Conservation (phyloP, 1,284 basidiomycete species). For the Ganoderma lucidum region DNA sequence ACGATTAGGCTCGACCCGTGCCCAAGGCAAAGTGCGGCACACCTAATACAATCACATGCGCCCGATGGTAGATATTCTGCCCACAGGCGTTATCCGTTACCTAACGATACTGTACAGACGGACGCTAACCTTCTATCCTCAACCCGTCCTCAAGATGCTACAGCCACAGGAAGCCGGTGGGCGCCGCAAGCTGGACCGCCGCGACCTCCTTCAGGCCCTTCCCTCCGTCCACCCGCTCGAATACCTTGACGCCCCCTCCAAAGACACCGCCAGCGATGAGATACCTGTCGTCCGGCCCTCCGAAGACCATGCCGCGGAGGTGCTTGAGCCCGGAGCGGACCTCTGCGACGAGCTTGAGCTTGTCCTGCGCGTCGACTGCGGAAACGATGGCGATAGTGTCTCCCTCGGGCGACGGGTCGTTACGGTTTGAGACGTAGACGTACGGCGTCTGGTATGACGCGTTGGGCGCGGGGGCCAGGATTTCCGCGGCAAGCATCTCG, state of each 20-base stretch:
- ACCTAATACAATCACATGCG: slow-evolving; percentile 3
- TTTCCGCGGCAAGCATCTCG: slow-evolving; percentile 47
- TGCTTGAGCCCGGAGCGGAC: slow-evolving; percentile 47
- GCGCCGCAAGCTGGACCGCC: slow-evolving; percentile 38
- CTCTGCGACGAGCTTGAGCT: slow-evolving; percentile 42
- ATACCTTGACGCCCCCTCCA: slow-evolving; percentile 45
- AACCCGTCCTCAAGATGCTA: slow-evolving; percentile 18
- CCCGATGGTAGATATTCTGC: neutral
- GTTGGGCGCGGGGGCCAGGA: slow-evolving; percentile 62
- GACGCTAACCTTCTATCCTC: neutral
- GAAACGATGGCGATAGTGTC: slow-evolving; percentile 70
- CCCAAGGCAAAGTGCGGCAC: too few relatives aligned
- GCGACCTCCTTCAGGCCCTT: slow-evolving; percentile 43
- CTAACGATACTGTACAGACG: neutral
- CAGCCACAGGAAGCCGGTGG: slow-evolving; percentile 45
- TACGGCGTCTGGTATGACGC: slow-evolving; percentile 56
- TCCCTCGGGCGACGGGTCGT: slow-evolving; percentile 59
- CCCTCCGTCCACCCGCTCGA: slow-evolving; percentile 46
- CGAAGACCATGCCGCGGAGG: slow-evolving; percentile 47
- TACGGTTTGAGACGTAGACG: slow-evolving; percentile 77
- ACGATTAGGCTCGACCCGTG: neutral
- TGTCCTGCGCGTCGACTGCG: slow-evolving; percentile 31
- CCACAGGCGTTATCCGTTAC: neutral
- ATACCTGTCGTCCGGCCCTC: slow-evolving; percentile 44
- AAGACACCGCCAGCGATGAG: slow-evolving; percentile 45